Base-by-base conservation (phyloP, 2,329 filamentous ascomycete species). In the Incumbomyces delicatus region DNA sequence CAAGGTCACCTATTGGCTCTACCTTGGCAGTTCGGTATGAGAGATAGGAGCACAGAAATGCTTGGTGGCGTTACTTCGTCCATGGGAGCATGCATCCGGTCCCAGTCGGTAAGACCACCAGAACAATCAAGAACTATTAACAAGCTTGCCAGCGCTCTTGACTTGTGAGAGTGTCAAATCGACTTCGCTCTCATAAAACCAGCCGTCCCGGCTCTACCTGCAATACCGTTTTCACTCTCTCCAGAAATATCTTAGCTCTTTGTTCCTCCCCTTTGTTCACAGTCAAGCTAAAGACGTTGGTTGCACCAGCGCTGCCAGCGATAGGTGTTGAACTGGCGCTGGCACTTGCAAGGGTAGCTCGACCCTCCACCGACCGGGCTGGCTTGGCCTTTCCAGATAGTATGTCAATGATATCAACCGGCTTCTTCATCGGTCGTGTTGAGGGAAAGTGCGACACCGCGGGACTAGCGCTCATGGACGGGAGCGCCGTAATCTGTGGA, bases 211-310 rank as follows among this genome's bases (percentile, higher is more conserved):
- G 87, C 66, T 92, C 84, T 54, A 78, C 74, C 67, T 94, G 87
- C 56, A 98, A 66, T 20, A 90, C 81, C 38, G 75, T 69, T 78
- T 95, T 95, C 61, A 95, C 77, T 57, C 87, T 79, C 67, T 90
- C 83, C 53, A 98, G 66, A 69, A 95, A 98, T 10, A 82, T 74
- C 60, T 78, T 75, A 12, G 87, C 92, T 58, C 88, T 76, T 70
- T 81, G 78, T 75, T 89, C 85, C 64, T 98, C 92, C 7, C 77
- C 78, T 66, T 77, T 80, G 33, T 83, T 80, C 16, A 94, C 89
- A 22, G 74, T 81, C 43, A 98, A 70, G 58, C 80, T 90, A 63
- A 96, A 94, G 0, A 89, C 70, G 62, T 94, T 94, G 46, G 78
- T 69, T 12, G 81, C 77, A 2, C 70, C 61, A 11, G 77, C 59